Evolutionary conservation across 768 basidiomycete species (phyloP).

Genomic region (Gloeopeniophorella convolvens): DNA sequence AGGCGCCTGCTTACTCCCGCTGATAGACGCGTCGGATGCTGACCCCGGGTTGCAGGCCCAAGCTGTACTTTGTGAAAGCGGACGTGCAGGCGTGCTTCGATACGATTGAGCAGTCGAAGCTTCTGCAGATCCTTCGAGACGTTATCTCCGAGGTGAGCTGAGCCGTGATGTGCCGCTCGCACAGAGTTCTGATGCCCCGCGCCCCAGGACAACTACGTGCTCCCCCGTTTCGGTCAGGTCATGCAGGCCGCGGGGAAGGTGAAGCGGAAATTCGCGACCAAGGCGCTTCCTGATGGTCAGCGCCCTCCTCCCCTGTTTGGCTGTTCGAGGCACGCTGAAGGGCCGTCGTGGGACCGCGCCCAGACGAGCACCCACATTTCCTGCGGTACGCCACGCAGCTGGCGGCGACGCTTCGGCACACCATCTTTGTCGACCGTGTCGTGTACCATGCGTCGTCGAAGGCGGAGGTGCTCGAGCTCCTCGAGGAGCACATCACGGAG

Average conservation of each 20-base stretch:
- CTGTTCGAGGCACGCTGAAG: background rate
- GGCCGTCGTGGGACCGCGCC: background rate
- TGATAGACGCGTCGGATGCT: no score
- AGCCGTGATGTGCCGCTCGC: background rate
- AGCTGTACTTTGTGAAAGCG: conserved; percentile 92
- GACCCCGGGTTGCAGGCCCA: conserved; percentile 69
- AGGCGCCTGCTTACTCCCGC: conserved; percentile 16
- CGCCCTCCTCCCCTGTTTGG: background rate
- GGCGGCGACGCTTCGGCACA: conserved; percentile 59
- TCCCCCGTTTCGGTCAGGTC: conserved; percentile 66
- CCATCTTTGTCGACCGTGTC: conserved; percentile 84
- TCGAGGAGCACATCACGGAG: conserved; percentile 85
- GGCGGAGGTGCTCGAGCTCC: conserved; percentile 58
- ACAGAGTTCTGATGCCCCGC: background rate
- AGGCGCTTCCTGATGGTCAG: conserved; percentile 63
- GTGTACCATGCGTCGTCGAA: conserved; percentile 47
- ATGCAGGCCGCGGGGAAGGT: conserved; percentile 48
- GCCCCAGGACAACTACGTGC: conserved; percentile 68
- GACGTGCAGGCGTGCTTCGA: conserved; percentile 97
- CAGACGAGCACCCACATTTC: conserved; percentile 77
- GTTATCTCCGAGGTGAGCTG: conserved; percentile 64
- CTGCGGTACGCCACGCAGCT: conserved; percentile 60
- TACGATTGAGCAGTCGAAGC: conserved; percentile 83
- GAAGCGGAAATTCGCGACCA: conserved; percentile 49
- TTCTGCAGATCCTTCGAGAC: conserved; percentile 68